Percentiles rank a stretch among this genome's conserved stretches.
phyloP scores from a whole-genome alignment of 2,329 filamentous ascomycete genomes.

The Alternaria solani region DNA sequence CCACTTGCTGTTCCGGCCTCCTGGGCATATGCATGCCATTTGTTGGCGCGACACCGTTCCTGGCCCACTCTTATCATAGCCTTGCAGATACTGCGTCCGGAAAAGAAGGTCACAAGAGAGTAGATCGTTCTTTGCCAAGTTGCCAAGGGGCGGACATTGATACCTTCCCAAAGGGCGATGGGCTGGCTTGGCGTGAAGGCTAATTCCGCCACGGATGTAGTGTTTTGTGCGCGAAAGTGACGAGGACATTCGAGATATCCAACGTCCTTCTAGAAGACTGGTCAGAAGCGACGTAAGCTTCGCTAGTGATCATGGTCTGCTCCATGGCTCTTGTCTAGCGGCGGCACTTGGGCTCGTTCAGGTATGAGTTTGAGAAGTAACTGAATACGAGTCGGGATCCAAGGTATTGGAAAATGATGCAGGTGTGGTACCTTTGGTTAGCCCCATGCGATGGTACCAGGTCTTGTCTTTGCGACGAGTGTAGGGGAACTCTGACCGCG shows the following conservation, averaged over 20 bases:
- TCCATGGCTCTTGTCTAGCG: neutral
- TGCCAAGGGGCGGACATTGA: constrained; percentile 36
- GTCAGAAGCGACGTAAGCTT: neutral
- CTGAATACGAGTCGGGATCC: neutral
- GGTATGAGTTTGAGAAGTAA: too few species aligned
- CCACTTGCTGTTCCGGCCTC: constrained; percentile 9
- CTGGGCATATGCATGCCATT: constrained; percentile 23
- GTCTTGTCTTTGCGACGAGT: neutral
- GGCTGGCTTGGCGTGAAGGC: constrained; percentile 30
- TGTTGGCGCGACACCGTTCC: constrained; percentile 21
- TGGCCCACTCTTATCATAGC: constrained; percentile 34
- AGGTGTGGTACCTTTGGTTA: neutral
- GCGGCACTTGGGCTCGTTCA: neutral
- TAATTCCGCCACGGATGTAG: constrained; percentile 4
- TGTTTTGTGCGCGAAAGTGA: neutral
- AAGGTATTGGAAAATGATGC: neutral
- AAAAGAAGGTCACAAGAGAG: constrained; percentile 46
- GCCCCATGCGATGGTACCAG: neutral
- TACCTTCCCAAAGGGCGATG: constrained; percentile 43
- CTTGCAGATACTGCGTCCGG: constrained; percentile 33
- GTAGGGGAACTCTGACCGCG: neutral
- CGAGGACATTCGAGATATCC: neutral
- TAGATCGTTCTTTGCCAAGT: constrained; percentile 26
- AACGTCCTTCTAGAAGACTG: neutral
- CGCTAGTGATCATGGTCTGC: neutral